Conservation (phyloP, 768 basidiomycete genomes). For the Chalciporus piperatus region DNA sequence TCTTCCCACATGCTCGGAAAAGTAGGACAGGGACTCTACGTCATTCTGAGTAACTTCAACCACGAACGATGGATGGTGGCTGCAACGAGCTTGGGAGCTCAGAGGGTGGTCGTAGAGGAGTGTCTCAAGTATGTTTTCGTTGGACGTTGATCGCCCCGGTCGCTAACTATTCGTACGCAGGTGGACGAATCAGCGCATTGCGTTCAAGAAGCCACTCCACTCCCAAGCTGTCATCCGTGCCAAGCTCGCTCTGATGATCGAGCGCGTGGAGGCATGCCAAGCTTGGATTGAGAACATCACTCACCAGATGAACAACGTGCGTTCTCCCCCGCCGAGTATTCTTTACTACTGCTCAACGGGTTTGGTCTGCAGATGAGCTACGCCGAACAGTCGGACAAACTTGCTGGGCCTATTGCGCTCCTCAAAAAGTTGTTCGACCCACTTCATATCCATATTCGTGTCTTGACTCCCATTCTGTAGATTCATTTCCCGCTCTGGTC, state of each 20-base stretch:
- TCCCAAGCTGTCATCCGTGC: constrained; percentile 84
- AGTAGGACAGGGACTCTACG: constrained; percentile 78
- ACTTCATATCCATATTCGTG: neutral
- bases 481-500: constrained; percentile 58
- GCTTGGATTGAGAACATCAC: constrained; percentile 90
- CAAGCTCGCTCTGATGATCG: constrained; percentile 88
- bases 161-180: constrained; percentile 36
- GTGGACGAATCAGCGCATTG: constrained; percentile 86
- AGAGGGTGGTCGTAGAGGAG: constrained; percentile 84
- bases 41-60: constrained; percentile 84
- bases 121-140: constrained; percentile 64
- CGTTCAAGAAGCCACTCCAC: constrained; percentile 85
- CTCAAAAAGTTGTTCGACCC: constrained; percentile 78
- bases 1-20: constrained; percentile 84
- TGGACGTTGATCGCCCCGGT: neutral
- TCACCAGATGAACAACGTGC: constrained; percentile 87
- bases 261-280: constrained; percentile 81
- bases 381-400: constrained; percentile 74
- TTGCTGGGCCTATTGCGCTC: constrained; percentile 87
- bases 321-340: constrained; percentile 12
- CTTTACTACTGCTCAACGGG: neutral
- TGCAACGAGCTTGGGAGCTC: constrained; percentile 65
- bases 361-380: constrained; percentile 69
- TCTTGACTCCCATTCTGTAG: constrained; percentile 33
- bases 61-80: constrained; percentile 90